A percentile compares a stretch with the other conserved stretches of the same genome.
Evolutionary conservation across 2,329 filamentous ascomycete genomes (phyloP).

Genomic region (Pezicula rhizophila): DNA sequence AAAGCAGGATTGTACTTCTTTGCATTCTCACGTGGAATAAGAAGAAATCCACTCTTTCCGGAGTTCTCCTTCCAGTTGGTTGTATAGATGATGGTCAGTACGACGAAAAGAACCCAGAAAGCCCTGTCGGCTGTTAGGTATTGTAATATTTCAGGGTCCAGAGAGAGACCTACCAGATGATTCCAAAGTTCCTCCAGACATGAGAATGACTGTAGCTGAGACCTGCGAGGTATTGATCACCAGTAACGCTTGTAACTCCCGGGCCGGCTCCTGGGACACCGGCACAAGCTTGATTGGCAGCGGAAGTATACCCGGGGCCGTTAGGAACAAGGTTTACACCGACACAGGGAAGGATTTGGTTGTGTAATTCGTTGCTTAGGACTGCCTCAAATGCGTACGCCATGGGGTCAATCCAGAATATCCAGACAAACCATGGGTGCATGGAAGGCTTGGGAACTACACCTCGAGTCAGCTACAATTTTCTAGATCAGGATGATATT

Average conservation of each 20-base stretch:
- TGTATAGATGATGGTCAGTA: conserved; percentile 52
- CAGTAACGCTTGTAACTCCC: conserved; percentile 44
- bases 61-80: conserved; percentile 47
- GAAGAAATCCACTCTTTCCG: conserved; percentile 45
- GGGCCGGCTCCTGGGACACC: conserved; percentile 49
- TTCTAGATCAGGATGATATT: too few relatives aligned
- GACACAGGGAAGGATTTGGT: conserved; percentile 45
- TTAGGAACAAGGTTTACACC: conserved; percentile 44
- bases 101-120: conserved; percentile 55
- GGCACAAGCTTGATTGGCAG: conserved; percentile 44
- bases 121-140: conserved; percentile 26
- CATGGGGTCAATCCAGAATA: conserved; percentile 61
- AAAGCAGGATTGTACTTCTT: conserved; percentile 27
- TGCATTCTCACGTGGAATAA: conserved; percentile 57
- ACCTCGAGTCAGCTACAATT: too few relatives aligned
- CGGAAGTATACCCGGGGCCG: conserved; percentile 40
- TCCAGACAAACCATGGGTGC: conserved; percentile 58
- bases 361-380: conserved; percentile 65
- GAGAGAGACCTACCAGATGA: conserved; percentile 37
- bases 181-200: conserved; percentile 56
- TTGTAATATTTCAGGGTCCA: too few relatives aligned
- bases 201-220: conserved; percentile 47
- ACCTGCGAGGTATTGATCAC: conserved; percentile 51
- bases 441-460: conserved; percentile 49
- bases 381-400: conserved; percentile 65